Conservation (phyloP, 495 filamentous ascomycete species). For the Poronia punctata region DNA sequence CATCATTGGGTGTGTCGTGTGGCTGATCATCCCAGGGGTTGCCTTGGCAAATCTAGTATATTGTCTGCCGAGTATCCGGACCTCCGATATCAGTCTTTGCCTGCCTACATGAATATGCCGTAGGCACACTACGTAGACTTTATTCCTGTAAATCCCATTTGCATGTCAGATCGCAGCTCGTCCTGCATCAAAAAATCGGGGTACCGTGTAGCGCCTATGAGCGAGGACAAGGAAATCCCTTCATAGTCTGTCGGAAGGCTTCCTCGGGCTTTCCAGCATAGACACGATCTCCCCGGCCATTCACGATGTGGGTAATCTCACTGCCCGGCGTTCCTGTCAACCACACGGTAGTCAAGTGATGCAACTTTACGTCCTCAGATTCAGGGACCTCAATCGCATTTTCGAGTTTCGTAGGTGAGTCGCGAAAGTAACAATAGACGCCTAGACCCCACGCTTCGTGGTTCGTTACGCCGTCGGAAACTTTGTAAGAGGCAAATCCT, state of each 20-base stretch:
- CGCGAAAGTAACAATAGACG: slow-evolving; percentile 27
- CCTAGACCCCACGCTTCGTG: slow-evolving; percentile 27
- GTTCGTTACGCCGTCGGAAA: slow-evolving; percentile 18
- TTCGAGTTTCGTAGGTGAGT: slow-evolving; percentile 25
- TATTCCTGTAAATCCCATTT: too few species aligned
- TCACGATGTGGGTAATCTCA: slow-evolving; percentile 23
- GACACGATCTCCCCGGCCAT: slow-evolving; percentile 19
- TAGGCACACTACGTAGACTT: too few species aligned
- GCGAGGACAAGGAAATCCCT: slow-evolving; percentile 9
- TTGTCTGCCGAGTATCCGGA: too few species aligned
- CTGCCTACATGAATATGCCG: too few species aligned
- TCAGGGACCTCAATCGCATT: slow-evolving; percentile 25
- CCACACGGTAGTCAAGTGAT: slow-evolving; percentile 25
- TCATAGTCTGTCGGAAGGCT: slow-evolving; percentile 25
- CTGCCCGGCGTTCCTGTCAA: slow-evolving; percentile 18
- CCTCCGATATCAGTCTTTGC: too few species aligned
- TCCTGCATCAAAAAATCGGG: too few species aligned
- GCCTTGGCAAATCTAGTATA: too few species aligned
- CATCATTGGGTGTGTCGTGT: slow-evolving; percentile 4
- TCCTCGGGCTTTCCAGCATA: slow-evolving; percentile 20
- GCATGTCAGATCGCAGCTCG: too few species aligned
- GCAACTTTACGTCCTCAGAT: slow-evolving; percentile 16
- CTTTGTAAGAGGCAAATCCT: slow-evolving; percentile 27
- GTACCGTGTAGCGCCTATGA: too few species aligned
- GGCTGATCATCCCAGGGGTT: slow-evolving; percentile 3